Conservation (phyloP, 2,329 filamentous ascomycete genomes). For the Tolypocladium tundrense region DNA sequence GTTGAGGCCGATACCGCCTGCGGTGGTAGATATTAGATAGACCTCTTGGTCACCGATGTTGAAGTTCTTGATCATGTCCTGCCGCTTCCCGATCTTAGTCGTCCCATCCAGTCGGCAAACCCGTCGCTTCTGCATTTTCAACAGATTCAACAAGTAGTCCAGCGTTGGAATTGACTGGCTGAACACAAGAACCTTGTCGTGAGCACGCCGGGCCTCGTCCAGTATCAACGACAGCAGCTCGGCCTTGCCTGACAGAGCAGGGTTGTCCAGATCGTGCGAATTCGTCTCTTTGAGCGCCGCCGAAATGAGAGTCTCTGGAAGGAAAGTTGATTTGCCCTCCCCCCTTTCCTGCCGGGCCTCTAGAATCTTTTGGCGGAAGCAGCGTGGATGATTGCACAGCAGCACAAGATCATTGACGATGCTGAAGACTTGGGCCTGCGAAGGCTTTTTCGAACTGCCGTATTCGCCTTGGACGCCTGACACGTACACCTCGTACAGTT, state of each 20-base stretch:
- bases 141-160: constrained; percentile 53
- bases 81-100: constrained; percentile 46
- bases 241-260: constrained; percentile 57
- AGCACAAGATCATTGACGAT: constrained; percentile 28
- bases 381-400: constrained; percentile 42
- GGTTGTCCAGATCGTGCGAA: constrained; percentile 29
- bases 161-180: constrained; percentile 62
- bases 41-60: constrained; percentile 48
- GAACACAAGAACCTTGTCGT: constrained; percentile 75
- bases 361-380: constrained; percentile 28
- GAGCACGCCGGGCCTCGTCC: constrained; percentile 44
- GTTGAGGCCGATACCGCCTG: constrained; percentile 76
- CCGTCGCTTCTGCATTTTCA: constrained; percentile 37
- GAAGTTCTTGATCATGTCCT: constrained; percentile 57
- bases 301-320: constrained; percentile 16
- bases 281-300: constrained; percentile 25
- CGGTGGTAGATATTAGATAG: constrained; percentile 73
- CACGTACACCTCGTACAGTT: constrained; percentile 47
- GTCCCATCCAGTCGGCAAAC: constrained; percentile 57
- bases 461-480: constrained; percentile 6
- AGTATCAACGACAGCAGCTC: constrained; percentile 59
- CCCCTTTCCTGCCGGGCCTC: constrained; percentile 6
- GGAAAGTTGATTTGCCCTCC: constrained; percentile 3
- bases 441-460: background rate
- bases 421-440: constrained; percentile 21